A percentile compares a stretch with the other conserved stretches of the same genome.
These are phyloP conservation scores for Eucalyptus regnans DNA, from an alignment of 345 rosid genomes.

Conservation along the genomic window DNA sequence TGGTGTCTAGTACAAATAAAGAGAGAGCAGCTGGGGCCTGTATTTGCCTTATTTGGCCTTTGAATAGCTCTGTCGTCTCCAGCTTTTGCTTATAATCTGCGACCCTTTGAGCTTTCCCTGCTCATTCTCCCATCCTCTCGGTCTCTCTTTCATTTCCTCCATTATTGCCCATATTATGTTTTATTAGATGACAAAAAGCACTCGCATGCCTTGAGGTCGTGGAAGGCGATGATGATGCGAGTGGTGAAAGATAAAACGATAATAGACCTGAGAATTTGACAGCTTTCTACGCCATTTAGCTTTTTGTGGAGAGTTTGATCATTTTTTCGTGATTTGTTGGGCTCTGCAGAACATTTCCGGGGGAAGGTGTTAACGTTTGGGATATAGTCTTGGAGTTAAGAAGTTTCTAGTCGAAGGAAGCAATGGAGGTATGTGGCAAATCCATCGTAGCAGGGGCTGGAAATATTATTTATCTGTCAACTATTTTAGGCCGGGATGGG, in stretches of 20 bases:
- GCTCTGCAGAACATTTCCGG: conserved; percentile 13
- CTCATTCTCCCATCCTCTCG: neutral
- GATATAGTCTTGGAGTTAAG: neutral
- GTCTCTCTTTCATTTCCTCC: neutral
- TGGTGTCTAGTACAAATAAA: neutral
- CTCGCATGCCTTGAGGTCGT: neutral
- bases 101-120: neutral
- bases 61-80: neutral
- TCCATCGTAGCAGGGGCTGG: conserved; percentile 53
- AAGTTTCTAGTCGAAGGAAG: neutral
- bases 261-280: neutral
- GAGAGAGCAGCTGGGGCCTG: neutral
- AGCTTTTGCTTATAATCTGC: neutral
- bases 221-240: neutral
- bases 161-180: neutral
- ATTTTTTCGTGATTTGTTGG: neutral
- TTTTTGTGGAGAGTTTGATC: neutral
- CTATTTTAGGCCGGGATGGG: conserved; percentile 80
- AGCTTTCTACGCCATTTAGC: neutral
- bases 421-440: conserved; percentile 83
- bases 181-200: neutral
- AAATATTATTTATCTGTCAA: conserved; percentile 78
- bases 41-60: neutral
- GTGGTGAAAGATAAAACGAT: neutral
- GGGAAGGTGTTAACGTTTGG: neutral